A percentile compares a stretch with the other conserved stretches of the same genome.
These are phyloP conservation scores for Thuidium tamariscinum DNA, from an alignment of 225 moss, liverwort and hornwort genomes.

Conservation along the genomic window DNA sequence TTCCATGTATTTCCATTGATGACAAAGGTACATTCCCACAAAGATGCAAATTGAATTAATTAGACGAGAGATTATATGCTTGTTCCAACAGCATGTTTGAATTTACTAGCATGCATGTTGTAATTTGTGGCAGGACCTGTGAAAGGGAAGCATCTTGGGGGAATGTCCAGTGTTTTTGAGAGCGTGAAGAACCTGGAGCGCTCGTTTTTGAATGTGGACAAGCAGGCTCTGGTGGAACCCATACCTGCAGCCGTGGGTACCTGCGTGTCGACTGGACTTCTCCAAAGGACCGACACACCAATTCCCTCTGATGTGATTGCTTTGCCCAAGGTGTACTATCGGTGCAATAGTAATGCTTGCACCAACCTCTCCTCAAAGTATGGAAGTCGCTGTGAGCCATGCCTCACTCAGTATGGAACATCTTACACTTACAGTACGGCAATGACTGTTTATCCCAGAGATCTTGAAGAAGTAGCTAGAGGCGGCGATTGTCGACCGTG, in stretches of 20 bases:
- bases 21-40: neutral
- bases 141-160: neutral
- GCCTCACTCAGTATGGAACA: rapidly evolving
- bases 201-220: neutral
- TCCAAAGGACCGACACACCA: neutral
- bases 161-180: neutral
- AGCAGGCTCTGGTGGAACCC: neutral
- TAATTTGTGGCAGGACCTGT: neutral
- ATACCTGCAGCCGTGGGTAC: neutral
- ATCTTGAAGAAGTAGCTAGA: neutral
- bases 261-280: neutral
- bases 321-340: neutral
- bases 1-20: neutral
- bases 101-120: neutral
- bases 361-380: neutral
- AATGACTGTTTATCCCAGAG: neutral
- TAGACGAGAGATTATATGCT: neutral
- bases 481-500: neutral
- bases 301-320: neutral
- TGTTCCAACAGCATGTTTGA: neutral
- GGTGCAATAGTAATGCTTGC: neutral
- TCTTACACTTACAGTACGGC: neutral
- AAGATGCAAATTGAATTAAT: neutral
- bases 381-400: neutral
- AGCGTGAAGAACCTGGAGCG: neutral